Percentiles rank a stretch among this genome's conserved stretches.
Evolutionary conservation across 2,329 filamentous ascomycete species (phyloP).

Genomic region (Verruconis gallopava): DNA sequence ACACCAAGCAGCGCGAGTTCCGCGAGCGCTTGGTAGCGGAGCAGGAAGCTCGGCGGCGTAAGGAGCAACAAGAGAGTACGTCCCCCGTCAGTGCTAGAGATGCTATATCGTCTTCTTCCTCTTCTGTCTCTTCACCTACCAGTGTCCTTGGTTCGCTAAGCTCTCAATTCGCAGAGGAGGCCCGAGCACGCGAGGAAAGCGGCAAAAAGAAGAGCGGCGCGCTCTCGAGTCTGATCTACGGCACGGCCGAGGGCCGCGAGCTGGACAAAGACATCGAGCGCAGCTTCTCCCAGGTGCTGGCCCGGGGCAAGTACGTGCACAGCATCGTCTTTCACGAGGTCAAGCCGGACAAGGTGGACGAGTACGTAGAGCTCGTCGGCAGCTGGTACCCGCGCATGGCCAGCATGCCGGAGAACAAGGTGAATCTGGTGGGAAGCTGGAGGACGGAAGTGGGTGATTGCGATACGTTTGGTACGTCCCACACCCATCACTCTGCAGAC

Average conservation of each 20-base stretch:
- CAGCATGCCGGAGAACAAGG: slow-evolving; percentile 71
- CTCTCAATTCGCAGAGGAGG: slow-evolving; percentile 34
- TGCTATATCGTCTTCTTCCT: slow-evolving; percentile 24
- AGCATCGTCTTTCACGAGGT: slow-evolving; percentile 95
- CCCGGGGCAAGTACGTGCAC: slow-evolving; percentile 95
- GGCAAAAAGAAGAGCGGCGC: slow-evolving; percentile 54
- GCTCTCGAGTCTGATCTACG: slow-evolving; percentile 83
- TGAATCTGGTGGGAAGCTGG: slow-evolving; percentile 95
- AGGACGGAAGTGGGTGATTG: slow-evolving; percentile 94
- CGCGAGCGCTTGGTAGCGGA: slow-evolving; percentile 62
- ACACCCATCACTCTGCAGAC: slow-evolving; percentile 12
- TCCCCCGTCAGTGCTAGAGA: slow-evolving; percentile 24
- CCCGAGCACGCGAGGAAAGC: slow-evolving; percentile 45
- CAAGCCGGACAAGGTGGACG: slow-evolving; percentile 87
- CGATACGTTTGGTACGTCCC: slow-evolving; percentile 73
- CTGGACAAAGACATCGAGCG: slow-evolving; percentile 92
- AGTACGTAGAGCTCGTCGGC: slow-evolving; percentile 83
- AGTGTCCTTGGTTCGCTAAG: slow-evolving; percentile 48
- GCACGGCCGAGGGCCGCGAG: slow-evolving; percentile 87
- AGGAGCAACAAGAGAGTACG: slow-evolving; percentile 72
- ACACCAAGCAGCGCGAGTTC: slow-evolving; percentile 72
- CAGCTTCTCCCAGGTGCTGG: slow-evolving; percentile 88
- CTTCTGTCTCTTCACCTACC: slow-evolving; percentile 21
- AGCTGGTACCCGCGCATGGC: slow-evolving; percentile 90
- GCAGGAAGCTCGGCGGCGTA: slow-evolving; percentile 52